Conservation (phyloP, 108 stramenopile species). For the Nitzschia putrida region DNA sequence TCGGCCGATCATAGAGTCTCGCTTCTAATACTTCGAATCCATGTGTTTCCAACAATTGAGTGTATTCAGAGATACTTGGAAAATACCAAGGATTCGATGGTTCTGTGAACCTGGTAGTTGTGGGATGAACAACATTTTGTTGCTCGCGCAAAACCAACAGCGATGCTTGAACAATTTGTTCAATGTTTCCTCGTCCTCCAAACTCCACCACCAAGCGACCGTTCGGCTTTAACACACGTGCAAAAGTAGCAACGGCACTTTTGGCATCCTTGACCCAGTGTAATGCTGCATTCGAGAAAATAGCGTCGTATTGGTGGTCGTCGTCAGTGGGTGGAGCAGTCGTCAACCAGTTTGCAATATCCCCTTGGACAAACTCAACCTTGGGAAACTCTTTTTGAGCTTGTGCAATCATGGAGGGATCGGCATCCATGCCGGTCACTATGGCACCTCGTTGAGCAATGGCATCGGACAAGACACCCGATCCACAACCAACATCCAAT, state of each 20-base stretch:
- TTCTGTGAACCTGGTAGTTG: not conserved
- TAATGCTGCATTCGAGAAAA: constrained; percentile 64
- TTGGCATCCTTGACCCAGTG: constrained; percentile 54
- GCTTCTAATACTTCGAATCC: constrained; percentile 39
- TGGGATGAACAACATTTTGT: not conserved
- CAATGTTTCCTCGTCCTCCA: constrained; percentile 57
- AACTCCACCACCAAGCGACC: constrained; percentile 64
- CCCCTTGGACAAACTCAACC: constrained; percentile 22
- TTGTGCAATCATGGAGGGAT: constrained; percentile 40
- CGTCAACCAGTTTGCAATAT: constrained; percentile 5
- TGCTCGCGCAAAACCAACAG: constrained; percentile 5
- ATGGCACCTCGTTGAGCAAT: constrained; percentile 22
- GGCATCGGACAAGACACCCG: constrained; percentile 48
- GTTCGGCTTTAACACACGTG: constrained; percentile 34
- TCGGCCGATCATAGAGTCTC: constrained; percentile 36
- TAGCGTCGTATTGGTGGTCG: constrained; percentile 37
- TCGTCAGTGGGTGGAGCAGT: not conserved
- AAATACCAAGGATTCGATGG: constrained; percentile 36
- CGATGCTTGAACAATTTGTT: constrained; percentile 38
- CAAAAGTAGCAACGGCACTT: constrained; percentile 30
- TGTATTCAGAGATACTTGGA: constrained; percentile 42
- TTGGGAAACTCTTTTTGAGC: constrained; percentile 20
- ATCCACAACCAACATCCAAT: constrained; percentile 65
- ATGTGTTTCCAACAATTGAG: constrained; percentile 39
- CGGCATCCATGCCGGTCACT: constrained; percentile 52